phyloP scores from a whole-genome alignment of 1,139 yeast genomes.

The Entelexis paramagnoliae region DNA sequence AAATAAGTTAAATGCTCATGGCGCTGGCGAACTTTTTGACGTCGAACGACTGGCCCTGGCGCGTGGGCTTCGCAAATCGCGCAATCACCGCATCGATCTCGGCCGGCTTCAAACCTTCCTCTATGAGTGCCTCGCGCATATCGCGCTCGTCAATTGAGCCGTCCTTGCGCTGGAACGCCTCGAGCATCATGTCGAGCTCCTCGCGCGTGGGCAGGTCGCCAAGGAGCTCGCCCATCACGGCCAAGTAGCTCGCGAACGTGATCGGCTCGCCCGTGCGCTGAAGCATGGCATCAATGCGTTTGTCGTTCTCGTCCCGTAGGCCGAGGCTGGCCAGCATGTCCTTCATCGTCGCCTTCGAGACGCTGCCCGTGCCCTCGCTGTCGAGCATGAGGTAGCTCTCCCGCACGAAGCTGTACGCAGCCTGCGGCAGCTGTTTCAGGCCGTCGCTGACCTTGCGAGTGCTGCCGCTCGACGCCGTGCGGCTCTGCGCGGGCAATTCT shows the following conservation, averaged over 20 bases:
- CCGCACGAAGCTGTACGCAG: constrained; percentile 37
- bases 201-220: constrained; percentile 48
- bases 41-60: constrained; percentile 18
- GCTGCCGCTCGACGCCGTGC: constrained; percentile 9
- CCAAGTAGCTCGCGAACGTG: constrained; percentile 60
- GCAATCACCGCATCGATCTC: constrained; percentile 20
- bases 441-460: constrained; percentile 23
- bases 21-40: constrained; percentile 15
- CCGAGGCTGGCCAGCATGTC: constrained; percentile 48
- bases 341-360: constrained; percentile 50
- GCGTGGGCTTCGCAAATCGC: constrained; percentile 18
- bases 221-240: constrained; percentile 54
- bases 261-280: constrained; percentile 47
- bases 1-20: constrained; percentile 10
- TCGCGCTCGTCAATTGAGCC: constrained; percentile 40
- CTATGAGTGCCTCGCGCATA: constrained; percentile 34
- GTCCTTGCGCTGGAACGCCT: constrained; percentile 42
- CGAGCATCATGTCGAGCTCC: constrained; percentile 55
- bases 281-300: constrained; percentile 36
- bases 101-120: constrained; percentile 18
- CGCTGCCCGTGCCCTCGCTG: constrained; percentile 66
- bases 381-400: constrained; percentile 61
- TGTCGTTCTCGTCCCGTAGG: constrained; percentile 34
- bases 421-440: constrained; percentile 32
- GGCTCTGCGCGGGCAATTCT: not conserved